phyloP scores from a whole-genome alignment of 371 early-diverging fungal genomes.

The Mortierella sp. region DNA sequence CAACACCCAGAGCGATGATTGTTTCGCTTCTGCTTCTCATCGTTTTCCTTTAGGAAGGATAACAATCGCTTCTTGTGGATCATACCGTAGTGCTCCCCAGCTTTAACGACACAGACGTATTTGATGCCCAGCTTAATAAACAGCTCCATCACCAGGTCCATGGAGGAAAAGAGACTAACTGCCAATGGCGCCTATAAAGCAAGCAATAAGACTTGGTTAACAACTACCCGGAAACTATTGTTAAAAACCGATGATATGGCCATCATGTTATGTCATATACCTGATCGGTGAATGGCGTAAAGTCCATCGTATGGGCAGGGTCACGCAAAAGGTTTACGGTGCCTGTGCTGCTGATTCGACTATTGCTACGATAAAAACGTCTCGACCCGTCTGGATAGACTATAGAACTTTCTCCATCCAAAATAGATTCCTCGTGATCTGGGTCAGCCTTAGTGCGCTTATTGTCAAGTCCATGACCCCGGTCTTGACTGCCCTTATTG shows the following conservation, averaged over 20 bases:
- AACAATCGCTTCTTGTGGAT: constrained; percentile 83
- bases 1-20: constrained; percentile 23
- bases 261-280: constrained; percentile 42
- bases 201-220: not conserved
- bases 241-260: not conserved
- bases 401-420: constrained; percentile 2
- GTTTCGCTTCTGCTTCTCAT: constrained; percentile 58
- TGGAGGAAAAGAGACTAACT: constrained; percentile 78
- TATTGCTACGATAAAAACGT: constrained; percentile 2
- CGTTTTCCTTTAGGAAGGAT: constrained; percentile 72
- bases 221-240: not conserved
- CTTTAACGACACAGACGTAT: constrained; percentile 69
- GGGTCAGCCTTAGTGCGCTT: not conserved
- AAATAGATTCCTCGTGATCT: not conserved
- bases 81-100: constrained; percentile 77
- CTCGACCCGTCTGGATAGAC: constrained; percentile 10
- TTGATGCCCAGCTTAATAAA: constrained; percentile 86
- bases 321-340: constrained; percentile 32
- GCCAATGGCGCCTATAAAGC: constrained; percentile 78
- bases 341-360: constrained; percentile 35
- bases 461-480: constrained; percentile 2
- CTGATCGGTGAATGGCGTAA: constrained; percentile 83
- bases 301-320: constrained; percentile 63
- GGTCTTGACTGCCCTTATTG: constrained; percentile 6
- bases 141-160: constrained; percentile 90